Percentiles rank a stretch among this genome's conserved stretches.
These are phyloP conservation scores for Globisporangium orthogonon DNA, from an alignment of 352 stramenopile genomes.

Conservation along the genomic window DNA sequence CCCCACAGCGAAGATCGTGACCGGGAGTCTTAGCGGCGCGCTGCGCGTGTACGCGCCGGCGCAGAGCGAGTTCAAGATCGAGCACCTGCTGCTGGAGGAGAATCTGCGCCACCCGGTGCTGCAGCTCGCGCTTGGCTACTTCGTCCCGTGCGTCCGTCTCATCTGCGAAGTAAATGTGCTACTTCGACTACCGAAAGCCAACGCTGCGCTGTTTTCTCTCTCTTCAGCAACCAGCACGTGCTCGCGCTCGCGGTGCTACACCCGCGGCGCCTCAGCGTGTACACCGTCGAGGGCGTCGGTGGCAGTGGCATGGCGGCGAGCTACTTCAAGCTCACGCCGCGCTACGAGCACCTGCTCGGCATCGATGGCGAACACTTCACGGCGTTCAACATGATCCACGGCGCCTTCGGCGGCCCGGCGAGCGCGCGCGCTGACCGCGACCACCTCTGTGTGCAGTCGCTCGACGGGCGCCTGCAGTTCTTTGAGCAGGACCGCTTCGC, in stretches of 20 bases:
- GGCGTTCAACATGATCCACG: constrained; percentile 85
- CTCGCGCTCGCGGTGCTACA: constrained; percentile 85
- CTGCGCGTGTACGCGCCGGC: constrained; percentile 82
- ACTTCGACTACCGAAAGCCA: too few species aligned
- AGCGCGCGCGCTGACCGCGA: constrained; percentile 36
- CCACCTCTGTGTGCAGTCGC: constrained; percentile 87
- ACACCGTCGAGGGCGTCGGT: constrained; percentile 72
- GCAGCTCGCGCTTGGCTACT: constrained; percentile 80
- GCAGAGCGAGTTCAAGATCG: constrained; percentile 80
- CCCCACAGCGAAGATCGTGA: constrained; percentile 85
- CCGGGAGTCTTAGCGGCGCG: constrained; percentile 79
- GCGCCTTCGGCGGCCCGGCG: constrained; percentile 54
- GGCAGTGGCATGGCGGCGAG: constrained; percentile 64
- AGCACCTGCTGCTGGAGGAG: constrained; percentile 87
- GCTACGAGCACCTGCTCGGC: constrained; percentile 84
- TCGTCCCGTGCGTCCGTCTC: constrained; percentile 58
- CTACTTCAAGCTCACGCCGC: constrained; percentile 78
- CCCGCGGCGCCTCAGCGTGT: constrained; percentile 71
- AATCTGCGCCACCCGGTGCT: constrained; percentile 82
- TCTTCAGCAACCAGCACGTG: constrained; percentile 38
- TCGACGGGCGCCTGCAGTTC: constrained; percentile 89
- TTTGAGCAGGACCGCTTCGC: constrained; percentile 89
- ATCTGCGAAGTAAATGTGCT: background rate
- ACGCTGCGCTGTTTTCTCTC: too few species aligned
- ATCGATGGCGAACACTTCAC: constrained; percentile 89